Percentiles rank a stretch among this genome's conserved stretches.
Evolutionary conservation across 495 filamentous ascomycete species (phyloP).

Genomic region (Penicillium parvum): DNA sequence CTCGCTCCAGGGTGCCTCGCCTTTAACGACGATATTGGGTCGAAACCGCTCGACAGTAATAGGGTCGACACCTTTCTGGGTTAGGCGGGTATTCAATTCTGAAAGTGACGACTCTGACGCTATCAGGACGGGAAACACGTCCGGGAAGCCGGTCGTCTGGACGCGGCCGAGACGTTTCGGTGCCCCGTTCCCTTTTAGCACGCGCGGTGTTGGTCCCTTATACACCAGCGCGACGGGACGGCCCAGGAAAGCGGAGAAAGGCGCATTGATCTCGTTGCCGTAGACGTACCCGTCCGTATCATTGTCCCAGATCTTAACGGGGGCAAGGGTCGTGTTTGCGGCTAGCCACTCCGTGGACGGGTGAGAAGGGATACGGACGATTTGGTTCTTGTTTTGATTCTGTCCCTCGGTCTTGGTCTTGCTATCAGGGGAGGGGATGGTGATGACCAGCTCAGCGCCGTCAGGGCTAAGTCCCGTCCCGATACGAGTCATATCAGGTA

Average conservation of each 20-base stretch:
- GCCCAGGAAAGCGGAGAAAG: slow-evolving; percentile 33
- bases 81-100: slow-evolving; percentile 34
- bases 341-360: slow-evolving; percentile 31
- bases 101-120: slow-evolving; percentile 49
- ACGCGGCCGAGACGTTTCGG: slow-evolving; percentile 32
- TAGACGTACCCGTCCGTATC: slow-evolving; percentile 41
- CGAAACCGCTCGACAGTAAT: slow-evolving; percentile 63
- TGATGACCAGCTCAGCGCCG: slow-evolving; percentile 21
- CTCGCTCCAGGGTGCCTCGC: slow-evolving; percentile 62
- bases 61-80: slow-evolving; percentile 16
- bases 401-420: not conserved
- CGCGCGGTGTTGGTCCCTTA: slow-evolving; percentile 40
- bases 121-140: slow-evolving; percentile 44
- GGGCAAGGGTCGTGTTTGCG: slow-evolving; percentile 25
- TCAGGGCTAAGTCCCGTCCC: slow-evolving; percentile 29
- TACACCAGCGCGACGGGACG: slow-evolving; percentile 35
- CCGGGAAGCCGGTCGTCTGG: slow-evolving; percentile 39
- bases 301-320: slow-evolving; percentile 40
- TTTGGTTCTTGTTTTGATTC: not conserved
- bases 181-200: slow-evolving; percentile 37
- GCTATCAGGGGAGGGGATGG: slow-evolving; percentile 17
- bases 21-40: slow-evolving; percentile 74
- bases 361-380: slow-evolving; percentile 29
- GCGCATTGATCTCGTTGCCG: slow-evolving; percentile 25
- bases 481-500: slow-evolving; percentile 41